Evolutionary conservation across 768 basidiomycete species (phyloP).

Genomic region (Rubroboletus pulcherrimus): DNA sequence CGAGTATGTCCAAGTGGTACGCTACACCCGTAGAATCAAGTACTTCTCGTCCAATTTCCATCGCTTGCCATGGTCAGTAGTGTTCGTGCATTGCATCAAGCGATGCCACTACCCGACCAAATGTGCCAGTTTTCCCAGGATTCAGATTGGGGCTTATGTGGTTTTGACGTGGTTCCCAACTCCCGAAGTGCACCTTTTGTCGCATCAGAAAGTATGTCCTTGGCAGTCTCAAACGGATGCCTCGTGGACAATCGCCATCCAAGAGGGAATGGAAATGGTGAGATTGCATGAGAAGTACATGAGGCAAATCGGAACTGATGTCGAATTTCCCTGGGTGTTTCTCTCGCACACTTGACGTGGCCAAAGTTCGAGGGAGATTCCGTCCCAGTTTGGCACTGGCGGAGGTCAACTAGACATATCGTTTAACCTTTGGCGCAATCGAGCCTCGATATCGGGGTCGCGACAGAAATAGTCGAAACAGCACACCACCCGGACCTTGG

Average conservation of each 20-base stretch:
- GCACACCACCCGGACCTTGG: neutral
- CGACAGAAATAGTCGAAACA: neutral
- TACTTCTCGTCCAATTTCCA: neutral
- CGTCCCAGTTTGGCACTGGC: neutral
- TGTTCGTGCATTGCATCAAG: neutral
- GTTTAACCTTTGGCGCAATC: neutral
- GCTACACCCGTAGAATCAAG: neutral
- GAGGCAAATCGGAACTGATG: neutral
- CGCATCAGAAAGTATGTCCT: neutral
- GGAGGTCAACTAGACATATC: neutral
- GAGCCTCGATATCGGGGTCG: neutral
- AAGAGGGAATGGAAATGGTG: constrained; percentile 3
- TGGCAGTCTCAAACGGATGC: neutral
- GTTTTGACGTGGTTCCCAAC: neutral
- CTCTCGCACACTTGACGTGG: neutral
- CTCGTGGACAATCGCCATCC: neutral
- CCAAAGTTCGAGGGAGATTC: neutral
- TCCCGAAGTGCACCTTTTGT: neutral
- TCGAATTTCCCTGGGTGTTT: neutral
- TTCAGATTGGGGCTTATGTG: neutral
- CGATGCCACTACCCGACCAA: neutral
- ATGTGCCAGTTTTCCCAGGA: neutral
- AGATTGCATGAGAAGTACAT: constrained; percentile 5
- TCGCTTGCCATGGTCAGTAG: neutral
- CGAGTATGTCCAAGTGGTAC: neutral